Conservation (phyloP, 75 land plant species). For the Selaginella moellendorffii region DNA sequence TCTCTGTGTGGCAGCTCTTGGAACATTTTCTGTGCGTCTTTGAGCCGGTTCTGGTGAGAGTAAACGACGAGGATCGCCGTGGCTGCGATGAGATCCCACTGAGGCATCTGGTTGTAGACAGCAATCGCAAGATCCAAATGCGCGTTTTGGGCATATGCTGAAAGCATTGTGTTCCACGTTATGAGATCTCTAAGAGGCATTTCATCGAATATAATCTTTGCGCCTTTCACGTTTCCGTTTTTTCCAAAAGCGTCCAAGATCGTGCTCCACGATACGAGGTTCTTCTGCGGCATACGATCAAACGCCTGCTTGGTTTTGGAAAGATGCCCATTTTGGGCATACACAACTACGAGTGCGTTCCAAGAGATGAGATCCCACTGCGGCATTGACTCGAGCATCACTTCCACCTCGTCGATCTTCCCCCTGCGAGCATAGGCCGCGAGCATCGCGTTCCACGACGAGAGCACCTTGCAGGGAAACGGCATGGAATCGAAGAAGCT, state of each 20-base stretch:
- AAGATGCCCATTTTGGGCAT: neutral
- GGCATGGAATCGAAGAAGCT: neutral
- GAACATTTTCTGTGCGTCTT: neutral
- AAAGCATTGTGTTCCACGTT: neutral
- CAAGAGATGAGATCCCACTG: neutral
- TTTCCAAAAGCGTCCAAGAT: neutral
- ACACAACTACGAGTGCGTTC: neutral
- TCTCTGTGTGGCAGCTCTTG: neutral
- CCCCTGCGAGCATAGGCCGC: neutral
- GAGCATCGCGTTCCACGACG: neutral
- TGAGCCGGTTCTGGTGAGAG: neutral
- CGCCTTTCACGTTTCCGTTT: neutral
- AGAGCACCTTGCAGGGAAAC: neutral
- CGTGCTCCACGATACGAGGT: neutral
- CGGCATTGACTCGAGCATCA: neutral
- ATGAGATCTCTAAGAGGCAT: neutral
- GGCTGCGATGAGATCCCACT: neutral
- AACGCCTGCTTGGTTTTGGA: neutral
- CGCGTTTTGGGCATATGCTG: neutral
- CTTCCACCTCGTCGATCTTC: neutral
- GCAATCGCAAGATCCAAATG: neutral
- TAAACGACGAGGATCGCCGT: neutral
- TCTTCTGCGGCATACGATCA: neutral
- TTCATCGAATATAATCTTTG: neutral
- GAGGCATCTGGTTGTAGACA: slow-evolving; percentile 2